Conservation (phyloP, 2,329 filamentous ascomycete genomes). For the Lasiodiplodia hormozganensis region DNA sequence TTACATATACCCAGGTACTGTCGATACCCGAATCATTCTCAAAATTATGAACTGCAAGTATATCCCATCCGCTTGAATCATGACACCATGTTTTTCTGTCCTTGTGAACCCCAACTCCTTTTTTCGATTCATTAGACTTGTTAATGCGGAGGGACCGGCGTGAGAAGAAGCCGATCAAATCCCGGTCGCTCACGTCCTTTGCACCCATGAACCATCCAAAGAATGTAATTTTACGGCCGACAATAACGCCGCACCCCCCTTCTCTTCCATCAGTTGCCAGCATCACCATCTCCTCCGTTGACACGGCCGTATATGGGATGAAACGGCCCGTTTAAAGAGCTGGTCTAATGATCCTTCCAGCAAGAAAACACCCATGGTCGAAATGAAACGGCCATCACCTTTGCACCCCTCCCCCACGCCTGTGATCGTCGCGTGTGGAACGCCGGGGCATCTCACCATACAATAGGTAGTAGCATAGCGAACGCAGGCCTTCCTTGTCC, state of each 20-base stretch:
- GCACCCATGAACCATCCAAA: too few species aligned
- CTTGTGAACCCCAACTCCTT: background rate
- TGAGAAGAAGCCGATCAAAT: background rate
- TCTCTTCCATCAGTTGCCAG: background rate
- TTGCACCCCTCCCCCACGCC: background rate
- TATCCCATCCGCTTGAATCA: background rate
- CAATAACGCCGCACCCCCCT: background rate
- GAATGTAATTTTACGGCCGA: background rate
- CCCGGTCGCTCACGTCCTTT: background rate
- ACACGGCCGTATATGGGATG: background rate
- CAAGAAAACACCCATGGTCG: background rate
- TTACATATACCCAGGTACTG: background rate
- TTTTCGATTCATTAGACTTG: background rate
- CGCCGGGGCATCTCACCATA: background rate
- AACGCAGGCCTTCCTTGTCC: background rate
- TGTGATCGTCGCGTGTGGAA: background rate
- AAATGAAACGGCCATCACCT: background rate
- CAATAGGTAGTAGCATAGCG: background rate
- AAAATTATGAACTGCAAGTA: background rate
- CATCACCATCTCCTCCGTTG: background rate
- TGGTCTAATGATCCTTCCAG: background rate
- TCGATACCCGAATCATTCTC: constrained; percentile 2
- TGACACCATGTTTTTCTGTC: background rate
- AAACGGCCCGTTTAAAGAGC: background rate
- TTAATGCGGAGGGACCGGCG: background rate